Evolutionary conservation across 371 early-diverging fungal species (phyloP).

Genomic region (Thermomucor indicae-seudaticae): DNA sequence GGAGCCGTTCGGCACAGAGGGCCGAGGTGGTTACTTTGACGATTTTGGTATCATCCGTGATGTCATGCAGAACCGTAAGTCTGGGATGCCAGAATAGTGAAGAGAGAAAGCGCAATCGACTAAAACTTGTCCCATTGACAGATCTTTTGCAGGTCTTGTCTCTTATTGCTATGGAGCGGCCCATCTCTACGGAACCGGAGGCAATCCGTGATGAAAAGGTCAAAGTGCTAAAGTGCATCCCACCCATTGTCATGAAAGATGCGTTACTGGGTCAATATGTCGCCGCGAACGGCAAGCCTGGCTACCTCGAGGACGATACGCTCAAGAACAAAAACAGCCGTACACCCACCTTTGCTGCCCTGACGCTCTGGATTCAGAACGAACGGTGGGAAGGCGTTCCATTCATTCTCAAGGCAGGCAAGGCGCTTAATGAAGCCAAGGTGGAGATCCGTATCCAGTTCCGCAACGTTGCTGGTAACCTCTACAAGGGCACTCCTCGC

Average conservation of each 20-base stretch:
- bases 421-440: slow-evolving; percentile 84
- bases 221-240: slow-evolving; percentile 82
- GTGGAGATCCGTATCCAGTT: slow-evolving; percentile 90
- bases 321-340: slow-evolving; percentile 57
- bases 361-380: slow-evolving; percentile 77
- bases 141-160: slow-evolving; percentile 88
- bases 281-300: slow-evolving; percentile 72
- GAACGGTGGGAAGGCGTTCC: slow-evolving; percentile 93
- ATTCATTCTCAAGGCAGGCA: slow-evolving; percentile 88
- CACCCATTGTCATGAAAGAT: slow-evolving; percentile 72
- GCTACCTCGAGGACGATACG: slow-evolving; percentile 89
- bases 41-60: slow-evolving; percentile 99
- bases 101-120: neutral
- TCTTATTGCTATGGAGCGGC: slow-evolving; percentile 92
- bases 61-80: slow-evolving; percentile 96
- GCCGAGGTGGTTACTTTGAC: slow-evolving; percentile 99
- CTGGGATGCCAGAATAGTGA: neutral
- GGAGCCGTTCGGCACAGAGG: slow-evolving; percentile 97
- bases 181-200: slow-evolving; percentile 82
- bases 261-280: slow-evolving; percentile 90
- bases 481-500: slow-evolving; percentile 70
- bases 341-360: slow-evolving; percentile 87
- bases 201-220: slow-evolving; percentile 93
- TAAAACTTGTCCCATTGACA: slow-evolving; percentile 1
- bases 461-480: slow-evolving; percentile 78